A percentile compares a stretch with the other conserved stretches of the same genome.
These are phyloP conservation scores for Coniochaeta hoffmannii DNA, from an alignment of 2,329 filamentous ascomycete genomes.

Conservation along the genomic window DNA sequence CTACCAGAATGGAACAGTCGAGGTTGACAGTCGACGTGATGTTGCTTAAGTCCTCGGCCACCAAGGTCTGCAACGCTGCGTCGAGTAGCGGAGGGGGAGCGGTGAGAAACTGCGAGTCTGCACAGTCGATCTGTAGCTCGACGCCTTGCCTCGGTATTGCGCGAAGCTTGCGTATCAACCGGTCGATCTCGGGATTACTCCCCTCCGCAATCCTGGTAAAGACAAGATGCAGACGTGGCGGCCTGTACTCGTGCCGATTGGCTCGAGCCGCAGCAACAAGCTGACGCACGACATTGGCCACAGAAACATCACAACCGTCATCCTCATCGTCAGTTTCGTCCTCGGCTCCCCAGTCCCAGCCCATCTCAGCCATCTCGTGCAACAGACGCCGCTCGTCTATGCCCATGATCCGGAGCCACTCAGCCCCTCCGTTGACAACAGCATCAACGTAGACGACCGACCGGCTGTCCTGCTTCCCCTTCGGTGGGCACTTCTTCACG, in stretches of 20 bases:
- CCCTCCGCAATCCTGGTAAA: constrained; percentile 9
- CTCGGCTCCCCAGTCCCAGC: constrained; percentile 14
- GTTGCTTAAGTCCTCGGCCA: constrained; percentile 10
- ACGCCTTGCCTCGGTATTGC: constrained; percentile 14
- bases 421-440: constrained; percentile 17
- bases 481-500: constrained; percentile 4
- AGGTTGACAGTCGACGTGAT: constrained; percentile 41
- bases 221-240: constrained; percentile 9
- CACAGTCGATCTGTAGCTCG: constrained; percentile 16
- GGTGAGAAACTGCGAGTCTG: constrained; percentile 15
- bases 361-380: constrained; percentile 16
- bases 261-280: constrained; percentile 3
- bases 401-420: constrained; percentile 20
- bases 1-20: constrained; percentile 64
- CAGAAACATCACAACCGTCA: constrained; percentile 6
- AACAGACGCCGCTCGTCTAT: constrained; percentile 15
- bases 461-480: not conserved
- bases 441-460: constrained; percentile 12
- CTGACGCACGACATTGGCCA: constrained; percentile 4
- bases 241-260: constrained; percentile 6
- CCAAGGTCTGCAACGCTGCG: constrained; percentile 14
- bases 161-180: constrained; percentile 17
- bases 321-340: constrained; percentile 14
- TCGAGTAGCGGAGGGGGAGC: constrained; percentile 12
- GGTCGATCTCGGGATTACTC: constrained; percentile 14